These are phyloP conservation scores for Marchantia paleacea DNA, from an alignment of 225 moss, liverwort and hornwort species.

Conservation along the genomic window DNA sequence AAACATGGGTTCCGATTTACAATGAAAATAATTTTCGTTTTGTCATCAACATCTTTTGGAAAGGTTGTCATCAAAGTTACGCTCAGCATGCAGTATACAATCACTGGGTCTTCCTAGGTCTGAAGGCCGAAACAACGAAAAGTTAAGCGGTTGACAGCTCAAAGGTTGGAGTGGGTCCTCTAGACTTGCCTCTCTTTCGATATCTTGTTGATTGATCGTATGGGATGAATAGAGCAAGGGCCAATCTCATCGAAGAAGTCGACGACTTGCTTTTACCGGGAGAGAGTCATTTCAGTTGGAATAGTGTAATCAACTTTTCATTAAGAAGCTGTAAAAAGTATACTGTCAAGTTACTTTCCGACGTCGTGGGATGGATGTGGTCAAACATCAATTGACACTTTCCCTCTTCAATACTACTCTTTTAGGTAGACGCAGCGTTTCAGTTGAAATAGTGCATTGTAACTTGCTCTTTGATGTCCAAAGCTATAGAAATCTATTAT, in stretches of 20 bases:
- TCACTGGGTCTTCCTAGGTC: no score
- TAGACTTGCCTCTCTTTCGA: not conserved
- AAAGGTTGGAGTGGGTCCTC: not conserved
- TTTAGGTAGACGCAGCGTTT: constrained; percentile 10
- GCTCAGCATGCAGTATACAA: no score
- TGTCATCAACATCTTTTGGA: no score
- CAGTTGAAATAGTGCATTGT: not conserved
- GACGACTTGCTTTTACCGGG: not conserved
- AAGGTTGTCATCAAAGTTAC: no score
- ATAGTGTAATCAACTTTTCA: not conserved
- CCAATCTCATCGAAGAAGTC: not conserved
- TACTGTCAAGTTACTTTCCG: not conserved
- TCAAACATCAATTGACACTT: not conserved
- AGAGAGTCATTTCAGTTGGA: not conserved
- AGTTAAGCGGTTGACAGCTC: not conserved
- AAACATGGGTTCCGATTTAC: no score
- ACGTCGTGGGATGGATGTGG: not conserved
- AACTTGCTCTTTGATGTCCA: not conserved
- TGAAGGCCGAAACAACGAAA: no score
- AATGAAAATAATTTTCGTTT: no score
- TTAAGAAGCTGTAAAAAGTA: not conserved
- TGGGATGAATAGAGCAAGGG: not conserved
- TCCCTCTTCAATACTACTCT: not conserved
- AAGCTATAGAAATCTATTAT: not conserved
- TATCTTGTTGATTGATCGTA: not conserved